Evolutionary conservation across 106 monocot genomes (phyloP).

Genomic region (Dioscorea zingiberensis): DNA sequence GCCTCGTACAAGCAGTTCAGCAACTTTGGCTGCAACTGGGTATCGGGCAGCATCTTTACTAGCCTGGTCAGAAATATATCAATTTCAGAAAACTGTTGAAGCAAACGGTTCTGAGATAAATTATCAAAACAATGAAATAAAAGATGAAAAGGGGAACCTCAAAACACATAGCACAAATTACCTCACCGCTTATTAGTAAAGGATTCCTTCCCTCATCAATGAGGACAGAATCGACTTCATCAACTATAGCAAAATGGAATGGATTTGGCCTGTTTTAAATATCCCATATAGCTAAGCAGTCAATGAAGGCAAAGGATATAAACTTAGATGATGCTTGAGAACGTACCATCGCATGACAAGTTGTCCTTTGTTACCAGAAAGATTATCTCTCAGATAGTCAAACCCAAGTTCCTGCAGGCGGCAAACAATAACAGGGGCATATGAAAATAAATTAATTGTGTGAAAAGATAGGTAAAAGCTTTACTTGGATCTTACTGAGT

Average conservation of each 20-base stretch:
- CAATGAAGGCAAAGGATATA: not conserved
- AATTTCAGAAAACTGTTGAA: too few relatives aligned
- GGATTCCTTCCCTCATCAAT: slow-evolving; percentile 99
- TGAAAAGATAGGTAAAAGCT: too few relatives aligned
- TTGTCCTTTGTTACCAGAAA: slow-evolving; percentile 64
- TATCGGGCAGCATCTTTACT: slow-evolving; percentile 90
- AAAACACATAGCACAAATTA: slow-evolving; percentile 17
- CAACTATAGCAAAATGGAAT: slow-evolving; percentile 96
- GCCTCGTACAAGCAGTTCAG: slow-evolving; percentile 74
- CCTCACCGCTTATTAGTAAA: slow-evolving; percentile 96
- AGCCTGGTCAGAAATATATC: slow-evolving; percentile 39
- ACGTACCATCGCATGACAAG: slow-evolving; percentile 99
- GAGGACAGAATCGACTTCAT: slow-evolving; percentile 99
- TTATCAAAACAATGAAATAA: not conserved
- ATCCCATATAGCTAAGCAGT: slow-evolving; percentile 2
- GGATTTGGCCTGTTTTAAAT: slow-evolving; percentile 66
- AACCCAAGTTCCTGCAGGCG: slow-evolving; percentile 83
- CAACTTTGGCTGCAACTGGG: slow-evolving; percentile 96
- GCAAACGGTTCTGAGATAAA: too few relatives aligned
- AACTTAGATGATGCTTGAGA: not conserved
- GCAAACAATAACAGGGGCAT: not conserved
- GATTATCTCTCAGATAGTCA: slow-evolving; percentile 97
- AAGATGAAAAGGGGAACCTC: not conserved
- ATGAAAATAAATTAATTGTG: not conserved
- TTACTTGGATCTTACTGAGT: slow-evolving; percentile 52